Percentiles rank a stretch among this genome's conserved stretches.
These are phyloP conservation scores for Pythium oligandrum DNA, from an alignment of 352 stramenopile genomes.

Conservation along the genomic window DNA sequence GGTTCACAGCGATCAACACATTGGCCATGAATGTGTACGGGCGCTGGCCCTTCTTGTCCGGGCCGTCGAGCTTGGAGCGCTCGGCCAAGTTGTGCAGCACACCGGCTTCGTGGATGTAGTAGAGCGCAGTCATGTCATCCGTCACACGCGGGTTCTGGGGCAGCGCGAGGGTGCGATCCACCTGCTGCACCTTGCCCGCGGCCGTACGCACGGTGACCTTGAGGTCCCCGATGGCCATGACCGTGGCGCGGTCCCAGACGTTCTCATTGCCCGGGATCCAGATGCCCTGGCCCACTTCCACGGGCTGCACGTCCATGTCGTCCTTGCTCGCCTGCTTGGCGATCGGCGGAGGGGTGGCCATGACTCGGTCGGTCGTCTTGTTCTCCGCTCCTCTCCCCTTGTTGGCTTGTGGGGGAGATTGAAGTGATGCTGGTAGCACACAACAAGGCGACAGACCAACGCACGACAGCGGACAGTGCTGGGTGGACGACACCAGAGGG, in stretches of 20 bases:
- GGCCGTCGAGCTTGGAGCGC: conserved; percentile 83
- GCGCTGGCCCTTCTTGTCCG: conserved; percentile 57
- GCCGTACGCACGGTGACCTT: conserved; percentile 84
- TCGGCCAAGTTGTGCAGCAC: conserved; percentile 95
- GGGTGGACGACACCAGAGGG: too few species aligned
- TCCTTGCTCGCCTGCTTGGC: conserved; percentile 54
- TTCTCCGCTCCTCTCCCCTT: too few species aligned
- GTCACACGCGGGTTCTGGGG: conserved; percentile 79
- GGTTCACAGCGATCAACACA: conserved; percentile 91
- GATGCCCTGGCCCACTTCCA: conserved; percentile 64
- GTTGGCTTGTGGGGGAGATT: too few species aligned
- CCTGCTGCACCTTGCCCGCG: conserved; percentile 82
- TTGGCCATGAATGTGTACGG: conserved; percentile 94
- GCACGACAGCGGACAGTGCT: too few species aligned
- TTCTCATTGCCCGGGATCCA: conserved; percentile 71
- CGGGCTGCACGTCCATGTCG: conserved; percentile 62
- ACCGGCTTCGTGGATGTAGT: conserved; percentile 93
- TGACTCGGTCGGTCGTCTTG: conserved; percentile 9
- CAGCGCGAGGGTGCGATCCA: conserved; percentile 67
- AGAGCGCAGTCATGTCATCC: conserved; percentile 93
- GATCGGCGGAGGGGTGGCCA: conserved; percentile 67
- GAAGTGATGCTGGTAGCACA: too few species aligned
- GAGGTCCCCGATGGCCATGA: conserved; percentile 84
- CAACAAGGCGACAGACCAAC: too few species aligned
- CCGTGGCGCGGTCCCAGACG: conserved; percentile 73